Base-by-base conservation (phyloP, 2,329 filamentous ascomycete genomes). In the Corniculantispora saksenae region DNA sequence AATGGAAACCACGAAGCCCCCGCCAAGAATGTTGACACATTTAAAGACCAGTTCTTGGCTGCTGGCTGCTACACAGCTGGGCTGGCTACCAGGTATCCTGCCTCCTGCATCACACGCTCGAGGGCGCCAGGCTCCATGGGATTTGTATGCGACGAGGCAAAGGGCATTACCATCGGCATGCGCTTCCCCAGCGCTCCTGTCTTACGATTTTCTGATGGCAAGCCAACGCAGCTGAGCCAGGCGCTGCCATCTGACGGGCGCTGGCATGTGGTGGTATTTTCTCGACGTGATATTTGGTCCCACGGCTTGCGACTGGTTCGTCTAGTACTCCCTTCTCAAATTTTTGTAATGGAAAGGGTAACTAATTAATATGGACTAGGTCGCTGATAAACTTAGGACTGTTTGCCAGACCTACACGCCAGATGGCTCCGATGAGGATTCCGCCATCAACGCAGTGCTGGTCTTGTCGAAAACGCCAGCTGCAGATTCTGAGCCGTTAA, bases 41-140 rank as follows among this genome's bases (percentile, higher is more conserved):
- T 38, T 43, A 43, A 6, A 43, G 17, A 7, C 3, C 38, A 43
- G 38, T 43, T 43, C 38, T 7, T 43, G 38, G 38, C 38, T 13
- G 81, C 85, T 1, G 85, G 83, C 0, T 76, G 82, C 63, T 90
- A 87, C 69, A 90, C 83, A 0, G 87, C 88, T 1, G 88, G 88
- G 0, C 78, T 88, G 65, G 86, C 82, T 0, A 80, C 82, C 1
- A 77, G 76, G 59, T 90, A 91, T 68, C 79, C 80, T 2, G 77
- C 80, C 27, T 87, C 83, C 0, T 64, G 71, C 0, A 77, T 88
- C 9, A 54, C 50, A n/a, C 17, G 84, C 70, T 12, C 69, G 58
- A 23, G 68, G 1, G 77, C 78, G 40, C 72, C 68, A 0, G 69
- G 78, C 35, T 69, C 73, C 1, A 68, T 84, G 2, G 81, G 6